phyloP scores from a whole-genome alignment of 768 basidiomycete species.

The Boletus subparvulus region DNA sequence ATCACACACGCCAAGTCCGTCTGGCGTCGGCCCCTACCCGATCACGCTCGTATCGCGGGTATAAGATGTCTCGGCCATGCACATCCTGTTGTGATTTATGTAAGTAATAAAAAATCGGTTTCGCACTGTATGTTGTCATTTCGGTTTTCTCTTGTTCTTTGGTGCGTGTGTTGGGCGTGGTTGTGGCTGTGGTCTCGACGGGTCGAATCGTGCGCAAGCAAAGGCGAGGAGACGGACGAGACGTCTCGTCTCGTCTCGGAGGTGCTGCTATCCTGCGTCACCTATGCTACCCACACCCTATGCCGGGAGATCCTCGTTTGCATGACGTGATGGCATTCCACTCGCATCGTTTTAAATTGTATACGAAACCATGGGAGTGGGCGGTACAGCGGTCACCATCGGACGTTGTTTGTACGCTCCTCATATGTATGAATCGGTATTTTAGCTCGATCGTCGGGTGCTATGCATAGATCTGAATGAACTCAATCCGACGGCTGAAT shows the following conservation, averaged over 20 bases:
- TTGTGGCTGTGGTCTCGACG: background rate
- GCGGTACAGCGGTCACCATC: too few relatives aligned
- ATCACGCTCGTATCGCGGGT: constrained; percentile 17
- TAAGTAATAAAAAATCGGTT: background rate
- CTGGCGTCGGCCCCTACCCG: constrained; percentile 4
- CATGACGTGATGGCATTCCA: background rate
- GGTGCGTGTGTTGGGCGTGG: background rate
- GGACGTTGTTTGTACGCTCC: background rate
- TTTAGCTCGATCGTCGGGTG: too few relatives aligned
- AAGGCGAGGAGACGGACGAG: background rate
- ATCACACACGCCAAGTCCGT: background rate
- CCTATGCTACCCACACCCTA: too few relatives aligned
- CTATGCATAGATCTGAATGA: too few relatives aligned
- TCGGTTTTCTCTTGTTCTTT: background rate
- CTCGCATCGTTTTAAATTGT: background rate
- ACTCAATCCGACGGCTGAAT: too few relatives aligned
- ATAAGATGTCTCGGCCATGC: background rate
- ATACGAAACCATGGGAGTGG: too few relatives aligned
- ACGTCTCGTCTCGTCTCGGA: too few relatives aligned
- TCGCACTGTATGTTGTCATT: too few relatives aligned
- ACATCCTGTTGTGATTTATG: background rate
- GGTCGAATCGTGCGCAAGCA: background rate
- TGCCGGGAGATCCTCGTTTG: background rate
- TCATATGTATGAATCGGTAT: background rate
- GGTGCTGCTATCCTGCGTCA: background rate